Evolutionary conservation across 1,139 yeast species (phyloP).

Genomic region (Candida buenavistaensis): DNA sequence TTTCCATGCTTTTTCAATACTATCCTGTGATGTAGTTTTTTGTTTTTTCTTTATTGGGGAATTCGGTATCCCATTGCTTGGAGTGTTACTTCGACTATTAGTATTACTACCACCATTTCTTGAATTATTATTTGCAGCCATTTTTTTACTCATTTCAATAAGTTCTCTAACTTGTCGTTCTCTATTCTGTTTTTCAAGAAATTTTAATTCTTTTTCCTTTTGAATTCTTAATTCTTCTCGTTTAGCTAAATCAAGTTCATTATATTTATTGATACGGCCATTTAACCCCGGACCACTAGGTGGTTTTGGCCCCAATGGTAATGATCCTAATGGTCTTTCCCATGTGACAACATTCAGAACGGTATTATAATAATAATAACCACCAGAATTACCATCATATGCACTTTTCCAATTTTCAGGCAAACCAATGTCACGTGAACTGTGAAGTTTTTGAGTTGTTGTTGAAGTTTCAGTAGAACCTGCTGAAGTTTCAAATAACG

Average conservation of each 20-base stretch:
- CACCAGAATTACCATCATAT: constrained; percentile 38
- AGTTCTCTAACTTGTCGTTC: constrained; percentile 39
- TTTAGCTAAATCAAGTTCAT: constrained; percentile 24
- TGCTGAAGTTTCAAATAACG: no score
- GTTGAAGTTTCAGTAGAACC: constrained; percentile 11
- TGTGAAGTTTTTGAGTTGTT: constrained; percentile 16
- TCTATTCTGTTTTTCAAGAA: constrained; percentile 29
- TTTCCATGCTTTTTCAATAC: constrained; percentile 53
- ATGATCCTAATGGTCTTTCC: constrained; percentile 49
- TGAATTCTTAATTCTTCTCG: constrained; percentile 38
- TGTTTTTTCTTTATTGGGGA: no score
- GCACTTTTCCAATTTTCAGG: constrained; percentile 60
- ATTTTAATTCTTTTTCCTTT: constrained; percentile 33
- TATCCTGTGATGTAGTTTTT: constrained; percentile 2
- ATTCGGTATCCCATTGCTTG: constrained; percentile 4
- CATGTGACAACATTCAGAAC: constrained; percentile 51
- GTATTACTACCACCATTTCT: constrained; percentile 13
- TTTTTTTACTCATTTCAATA: constrained; percentile 30
- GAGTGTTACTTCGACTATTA: constrained; percentile 12
- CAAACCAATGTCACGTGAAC: constrained; percentile 28
- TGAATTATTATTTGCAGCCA: background rate
- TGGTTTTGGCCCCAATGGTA: constrained; percentile 17
- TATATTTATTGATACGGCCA: constrained; percentile 14
- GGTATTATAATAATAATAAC: constrained; percentile 56
- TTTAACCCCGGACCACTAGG: constrained; percentile 27